These are phyloP conservation scores for Paramecium sonneborni DNA, from an alignment of 73 alveolate species.

Conservation along the genomic window DNA sequence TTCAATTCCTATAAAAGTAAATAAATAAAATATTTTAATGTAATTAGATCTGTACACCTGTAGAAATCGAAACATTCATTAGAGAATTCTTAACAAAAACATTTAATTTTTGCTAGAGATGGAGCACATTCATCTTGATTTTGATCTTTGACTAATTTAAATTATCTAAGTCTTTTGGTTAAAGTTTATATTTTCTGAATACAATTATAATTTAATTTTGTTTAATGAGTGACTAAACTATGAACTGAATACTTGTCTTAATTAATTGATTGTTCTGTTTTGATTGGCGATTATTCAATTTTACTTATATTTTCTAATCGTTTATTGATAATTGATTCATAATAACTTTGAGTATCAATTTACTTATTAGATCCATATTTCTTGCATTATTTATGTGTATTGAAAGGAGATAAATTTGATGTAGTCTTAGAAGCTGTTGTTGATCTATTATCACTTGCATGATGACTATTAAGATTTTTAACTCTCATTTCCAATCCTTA, in stretches of 20 bases:
- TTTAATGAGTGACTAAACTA: no score
- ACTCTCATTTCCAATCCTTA: slow-evolving; percentile 43
- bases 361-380: background rate
- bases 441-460: slow-evolving; percentile 7
- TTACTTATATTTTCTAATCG: background rate
- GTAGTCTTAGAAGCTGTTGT: background rate
- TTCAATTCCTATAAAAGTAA: background rate
- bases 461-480: slow-evolving; percentile 31
- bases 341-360: slow-evolving; percentile 23
- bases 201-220: background rate
- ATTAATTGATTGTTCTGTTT: background rate
- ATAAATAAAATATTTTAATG: background rate
- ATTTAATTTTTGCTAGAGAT: slow-evolving; percentile 17
- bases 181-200: background rate
- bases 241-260: background rate
- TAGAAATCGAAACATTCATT: slow-evolving; percentile 20
- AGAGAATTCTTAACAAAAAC: background rate
- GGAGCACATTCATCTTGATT: slow-evolving; percentile 49
- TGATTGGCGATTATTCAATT: background rate
- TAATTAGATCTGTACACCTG: slow-evolving; percentile 1
- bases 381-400: background rate
- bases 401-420: background rate
- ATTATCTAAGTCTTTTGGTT: background rate
- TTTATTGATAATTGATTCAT: slow-evolving; percentile 18
- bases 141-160: slow-evolving; percentile 1